Evolutionary conservation across 805 yeast species (phyloP).

Genomic region (Saturnispora silvae): DNA sequence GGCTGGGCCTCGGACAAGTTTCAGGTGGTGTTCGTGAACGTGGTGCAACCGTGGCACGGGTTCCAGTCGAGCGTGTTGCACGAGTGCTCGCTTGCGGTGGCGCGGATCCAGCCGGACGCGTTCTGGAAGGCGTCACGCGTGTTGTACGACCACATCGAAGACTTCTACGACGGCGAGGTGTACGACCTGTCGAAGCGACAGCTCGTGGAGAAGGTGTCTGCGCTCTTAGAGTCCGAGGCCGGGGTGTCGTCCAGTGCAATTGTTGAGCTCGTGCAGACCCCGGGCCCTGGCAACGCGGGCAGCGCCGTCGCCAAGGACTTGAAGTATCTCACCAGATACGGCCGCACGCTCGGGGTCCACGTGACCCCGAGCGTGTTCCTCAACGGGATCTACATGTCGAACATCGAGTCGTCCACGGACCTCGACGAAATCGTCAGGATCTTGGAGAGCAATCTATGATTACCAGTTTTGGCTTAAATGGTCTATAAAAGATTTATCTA

Average conservation of each 20-base stretch:
- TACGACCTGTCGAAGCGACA: constrained; percentile 44
- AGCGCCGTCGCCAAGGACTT: constrained; percentile 49
- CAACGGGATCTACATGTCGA: constrained; percentile 51
- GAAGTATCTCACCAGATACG: constrained; percentile 63
- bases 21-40: constrained; percentile 57
- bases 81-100: constrained; percentile 65
- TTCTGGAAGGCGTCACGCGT: constrained; percentile 49
- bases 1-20: constrained; percentile 47
- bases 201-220: constrained; percentile 42
- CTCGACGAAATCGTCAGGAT: constrained; percentile 33
- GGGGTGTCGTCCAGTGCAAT: constrained; percentile 22
- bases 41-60: constrained; percentile 89
- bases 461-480: background rate
- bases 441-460: constrained; percentile 21
- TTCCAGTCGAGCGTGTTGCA: constrained; percentile 48
- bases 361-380: constrained; percentile 74
- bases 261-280: constrained; percentile 13
- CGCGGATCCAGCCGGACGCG: constrained; percentile 39
- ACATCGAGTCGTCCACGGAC: constrained; percentile 54
- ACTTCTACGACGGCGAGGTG: constrained; percentile 54
- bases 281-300: constrained; percentile 40
- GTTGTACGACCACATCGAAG: constrained; percentile 43
- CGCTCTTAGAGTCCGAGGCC: constrained; percentile 27
- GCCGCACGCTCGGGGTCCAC: constrained; percentile 70
- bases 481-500: constrained; percentile 14